Evolutionary conservation across 257 asterid species (phyloP), one percentile per base, ranked within the genome.

Genomic region (Asclepias syriaca): DNA sequence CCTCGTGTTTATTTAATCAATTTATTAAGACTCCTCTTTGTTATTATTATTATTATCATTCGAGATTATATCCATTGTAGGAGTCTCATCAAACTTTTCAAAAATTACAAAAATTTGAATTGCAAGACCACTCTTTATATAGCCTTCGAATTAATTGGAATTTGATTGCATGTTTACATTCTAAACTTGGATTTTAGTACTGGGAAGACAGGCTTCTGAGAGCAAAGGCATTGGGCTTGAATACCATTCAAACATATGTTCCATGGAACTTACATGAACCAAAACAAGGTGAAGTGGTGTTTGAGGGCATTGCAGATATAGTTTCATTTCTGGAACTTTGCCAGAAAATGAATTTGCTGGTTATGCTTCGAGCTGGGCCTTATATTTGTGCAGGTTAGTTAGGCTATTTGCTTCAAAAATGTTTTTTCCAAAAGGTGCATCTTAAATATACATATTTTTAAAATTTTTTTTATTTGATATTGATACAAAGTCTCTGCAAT

Each of bases 221-320:
- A 80, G 97, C 92, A 60, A 94, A 94, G 91, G 97, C 97, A 40
- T 82, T 94, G 87, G 99, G 99, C 39, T 83, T 94, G 90, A 94
- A 94, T 71, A 75, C 99, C 66, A 83, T 94, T 78, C 99, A 94
- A 77, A 89, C 97, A 37, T 94, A 94, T 65, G 95, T 94, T 66
- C 97, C 97, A 2, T 94, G 99, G 99, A 94, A 94, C 80, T 83
- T 94, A 79, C 97, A 94, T 63, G 97, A 94, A 84, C 97, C 99
- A 39, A 84, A 74, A 71, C 84, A 75, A 68, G 97, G 95, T 50
- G 82, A 85, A 70, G 55, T 85, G 68, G 84, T 79, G 48, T 94
- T 94, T 76, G 93, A 88, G 74, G 97, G 97, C 65, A 73, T 88
- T 71, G 99, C 96, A 34, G 93, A 91, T 85, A 59, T 94, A 64